Evolutionary conservation across 257 asterid genomes (phyloP).

Genomic region (Cruciata laevipes): DNA sequence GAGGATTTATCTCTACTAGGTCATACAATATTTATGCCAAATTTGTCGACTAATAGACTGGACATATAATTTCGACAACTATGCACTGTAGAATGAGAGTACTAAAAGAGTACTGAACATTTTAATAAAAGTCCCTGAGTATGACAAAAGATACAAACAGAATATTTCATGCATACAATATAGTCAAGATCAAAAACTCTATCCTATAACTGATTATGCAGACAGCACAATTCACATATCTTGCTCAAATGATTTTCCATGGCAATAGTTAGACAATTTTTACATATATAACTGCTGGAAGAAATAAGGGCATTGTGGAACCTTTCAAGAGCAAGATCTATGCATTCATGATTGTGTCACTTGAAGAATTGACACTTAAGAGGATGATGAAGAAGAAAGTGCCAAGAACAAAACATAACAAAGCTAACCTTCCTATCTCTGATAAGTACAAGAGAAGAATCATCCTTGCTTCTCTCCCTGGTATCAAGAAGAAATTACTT

Average conservation of each 20-base stretch:
- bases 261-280: background rate
- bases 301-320: background rate
- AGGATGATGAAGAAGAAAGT: background rate
- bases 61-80: background rate
- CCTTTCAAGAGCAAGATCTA: background rate
- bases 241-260: background rate
- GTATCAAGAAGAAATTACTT: conserved; percentile 13
- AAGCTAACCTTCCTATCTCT: conserved; percentile 71
- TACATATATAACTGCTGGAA: background rate
- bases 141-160: background rate
- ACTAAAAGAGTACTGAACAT: background rate
- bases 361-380: background rate
- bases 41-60: background rate
- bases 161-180: conserved; percentile 1
- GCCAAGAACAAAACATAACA: background rate
- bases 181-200: background rate
- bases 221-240: background rate
- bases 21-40: background rate
- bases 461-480: conserved; percentile 61
- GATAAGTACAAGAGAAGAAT: conserved; percentile 31
- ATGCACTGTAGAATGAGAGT: background rate
- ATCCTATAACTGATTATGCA: background rate
- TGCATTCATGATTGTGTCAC: background rate
- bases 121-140: background rate
- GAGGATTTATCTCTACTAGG: background rate